Conservation (phyloP, 2,329 filamentous ascomycete genomes). For the Aspergillus sp. region DNA sequence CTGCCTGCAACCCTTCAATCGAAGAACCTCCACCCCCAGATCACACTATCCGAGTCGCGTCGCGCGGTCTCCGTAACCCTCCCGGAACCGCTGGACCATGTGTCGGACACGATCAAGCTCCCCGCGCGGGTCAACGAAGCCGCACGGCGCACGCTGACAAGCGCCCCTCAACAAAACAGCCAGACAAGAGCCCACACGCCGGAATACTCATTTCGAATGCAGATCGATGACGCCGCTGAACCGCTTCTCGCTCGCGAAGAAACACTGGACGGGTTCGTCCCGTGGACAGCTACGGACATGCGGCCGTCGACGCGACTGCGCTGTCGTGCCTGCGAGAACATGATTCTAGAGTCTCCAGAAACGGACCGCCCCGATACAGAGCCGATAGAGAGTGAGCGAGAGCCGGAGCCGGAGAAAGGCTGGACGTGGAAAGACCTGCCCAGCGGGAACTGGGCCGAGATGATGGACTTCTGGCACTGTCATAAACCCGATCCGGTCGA, state of each 20-base stretch:
- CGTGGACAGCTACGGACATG: conserved; percentile 42
- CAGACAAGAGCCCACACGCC: conserved; percentile 23
- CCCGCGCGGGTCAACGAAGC: conserved; percentile 39
- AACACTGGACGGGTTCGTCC: conserved; percentile 32
- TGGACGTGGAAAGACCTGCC: conserved; percentile 85
- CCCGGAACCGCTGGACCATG: conserved; percentile 21
- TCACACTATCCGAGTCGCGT: conserved; percentile 36
- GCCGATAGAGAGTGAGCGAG: not conserved
- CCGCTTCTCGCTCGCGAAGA: conserved; percentile 18
- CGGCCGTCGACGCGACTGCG: conserved; percentile 27
- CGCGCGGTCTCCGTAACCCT: conserved; percentile 37
- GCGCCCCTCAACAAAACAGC: not conserved
- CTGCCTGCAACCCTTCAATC: conserved; percentile 29
- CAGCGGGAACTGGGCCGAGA: conserved; percentile 97
- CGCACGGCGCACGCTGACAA: conserved; percentile 21
- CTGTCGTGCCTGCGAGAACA: conserved; percentile 38
- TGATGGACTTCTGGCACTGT: conserved; percentile 99
- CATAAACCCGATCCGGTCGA: conserved; percentile 73
- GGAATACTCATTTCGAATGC: conserved; percentile 56
- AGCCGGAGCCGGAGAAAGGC: conserved; percentile 35
- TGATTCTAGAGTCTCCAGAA: conserved; percentile 24
- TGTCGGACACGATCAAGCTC: conserved; percentile 46
- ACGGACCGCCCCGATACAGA: not conserved
- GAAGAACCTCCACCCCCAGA: conserved; percentile 14
- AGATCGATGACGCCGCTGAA: conserved; percentile 40